Conservation (phyloP, 2,329 filamentous ascomycete species). For the Apiospora pterosperma region DNA sequence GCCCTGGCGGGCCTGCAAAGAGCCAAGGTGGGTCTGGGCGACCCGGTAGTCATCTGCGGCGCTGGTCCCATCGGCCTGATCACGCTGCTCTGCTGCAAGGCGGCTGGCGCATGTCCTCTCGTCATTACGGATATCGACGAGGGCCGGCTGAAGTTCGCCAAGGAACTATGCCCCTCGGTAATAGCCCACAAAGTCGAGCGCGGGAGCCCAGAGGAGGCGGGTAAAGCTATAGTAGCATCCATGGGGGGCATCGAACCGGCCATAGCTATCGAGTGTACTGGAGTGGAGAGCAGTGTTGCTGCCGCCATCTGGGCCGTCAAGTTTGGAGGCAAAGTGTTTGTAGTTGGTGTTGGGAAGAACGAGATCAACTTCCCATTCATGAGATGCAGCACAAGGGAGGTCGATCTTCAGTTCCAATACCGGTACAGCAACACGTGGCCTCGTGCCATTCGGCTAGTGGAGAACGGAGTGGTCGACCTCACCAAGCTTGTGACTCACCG, state of each 20-base stretch:
- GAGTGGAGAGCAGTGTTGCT: slow-evolving; percentile 84
- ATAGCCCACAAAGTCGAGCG: slow-evolving; percentile 76
- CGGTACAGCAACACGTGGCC: slow-evolving; percentile 97
- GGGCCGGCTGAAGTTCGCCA: slow-evolving; percentile 78
- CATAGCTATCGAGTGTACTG: slow-evolving; percentile 87
- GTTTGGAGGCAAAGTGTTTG: slow-evolving; percentile 95
- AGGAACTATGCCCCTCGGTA: slow-evolving; percentile 74
- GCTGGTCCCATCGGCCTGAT: slow-evolving; percentile 93
- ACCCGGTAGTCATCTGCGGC: slow-evolving; percentile 85
- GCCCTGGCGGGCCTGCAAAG: slow-evolving; percentile 85
- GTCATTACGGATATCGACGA: slow-evolving; percentile 95
- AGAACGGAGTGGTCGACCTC: slow-evolving; percentile 80
- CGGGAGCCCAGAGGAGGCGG: slow-evolving; percentile 66
- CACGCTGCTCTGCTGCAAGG: slow-evolving; percentile 77
- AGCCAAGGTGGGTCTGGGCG: slow-evolving; percentile 75
- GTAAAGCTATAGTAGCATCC: slow-evolving; percentile 61
- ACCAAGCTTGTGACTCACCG: slow-evolving; percentile 83
- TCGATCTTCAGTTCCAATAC: slow-evolving; percentile 96
- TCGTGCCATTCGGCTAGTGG: slow-evolving; percentile 80
- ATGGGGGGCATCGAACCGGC: slow-evolving; percentile 80
- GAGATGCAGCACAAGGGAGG: slow-evolving; percentile 83
- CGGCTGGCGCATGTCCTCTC: slow-evolving; percentile 84
- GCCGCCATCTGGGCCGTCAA: slow-evolving; percentile 86
- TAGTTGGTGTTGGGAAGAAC: slow-evolving; percentile 92
- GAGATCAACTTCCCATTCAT: slow-evolving; percentile 97